phyloP scores from a whole-genome alignment of 2,329 filamentous ascomycete species.

The Penicillium expansum region DNA sequence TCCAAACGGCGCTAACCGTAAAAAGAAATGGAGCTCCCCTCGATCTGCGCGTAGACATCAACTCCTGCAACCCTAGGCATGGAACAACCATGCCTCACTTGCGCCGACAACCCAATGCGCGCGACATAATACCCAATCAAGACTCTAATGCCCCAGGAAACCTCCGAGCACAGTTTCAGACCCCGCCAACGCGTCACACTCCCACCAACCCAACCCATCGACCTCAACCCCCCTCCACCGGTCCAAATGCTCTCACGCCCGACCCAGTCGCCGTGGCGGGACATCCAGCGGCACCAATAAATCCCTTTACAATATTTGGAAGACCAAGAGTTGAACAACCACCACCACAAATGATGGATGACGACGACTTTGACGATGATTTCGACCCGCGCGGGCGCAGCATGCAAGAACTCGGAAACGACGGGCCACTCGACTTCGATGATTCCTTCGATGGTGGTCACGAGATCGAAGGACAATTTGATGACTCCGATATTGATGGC shows the following conservation, averaged over 20 bases:
- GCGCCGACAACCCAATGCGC: slow-evolving; percentile 22
- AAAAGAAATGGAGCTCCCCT: slow-evolving; percentile 15
- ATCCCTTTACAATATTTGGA: slow-evolving; percentile 22
- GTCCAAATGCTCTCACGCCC: slow-evolving; percentile 25
- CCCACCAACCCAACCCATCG: slow-evolving; percentile 27
- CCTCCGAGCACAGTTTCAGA: slow-evolving; percentile 32
- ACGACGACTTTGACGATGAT: slow-evolving; percentile 19
- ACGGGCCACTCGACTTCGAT: slow-evolving; percentile 19
- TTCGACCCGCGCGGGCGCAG: slow-evolving; percentile 14
- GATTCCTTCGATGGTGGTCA: slow-evolving; percentile 14
- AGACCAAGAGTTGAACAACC: slow-evolving; percentile 9
- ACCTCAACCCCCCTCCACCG: slow-evolving; percentile 25
- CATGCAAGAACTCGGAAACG: slow-evolving; percentile 19
- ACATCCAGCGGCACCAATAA: slow-evolving; percentile 12
- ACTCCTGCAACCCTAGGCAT: not conserved
- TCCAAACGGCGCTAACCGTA: slow-evolving; percentile 16
- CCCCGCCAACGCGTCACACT: slow-evolving; percentile 30
- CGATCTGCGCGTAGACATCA: slow-evolving; percentile 14
- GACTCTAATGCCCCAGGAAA: slow-evolving; percentile 10
- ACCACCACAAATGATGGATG: slow-evolving; percentile 10
- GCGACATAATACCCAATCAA: slow-evolving; percentile 12
- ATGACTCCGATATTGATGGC: slow-evolving; percentile 21
- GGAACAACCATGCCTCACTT: slow-evolving; percentile 20
- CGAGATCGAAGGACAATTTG: slow-evolving; percentile 1
- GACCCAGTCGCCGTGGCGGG: slow-evolving; percentile 21